Percentiles rank a stretch among this genome's conserved stretches.
Evolutionary conservation across 2,329 filamentous ascomycete genomes (phyloP).

Genomic region (Cladosporium oxysporum): DNA sequence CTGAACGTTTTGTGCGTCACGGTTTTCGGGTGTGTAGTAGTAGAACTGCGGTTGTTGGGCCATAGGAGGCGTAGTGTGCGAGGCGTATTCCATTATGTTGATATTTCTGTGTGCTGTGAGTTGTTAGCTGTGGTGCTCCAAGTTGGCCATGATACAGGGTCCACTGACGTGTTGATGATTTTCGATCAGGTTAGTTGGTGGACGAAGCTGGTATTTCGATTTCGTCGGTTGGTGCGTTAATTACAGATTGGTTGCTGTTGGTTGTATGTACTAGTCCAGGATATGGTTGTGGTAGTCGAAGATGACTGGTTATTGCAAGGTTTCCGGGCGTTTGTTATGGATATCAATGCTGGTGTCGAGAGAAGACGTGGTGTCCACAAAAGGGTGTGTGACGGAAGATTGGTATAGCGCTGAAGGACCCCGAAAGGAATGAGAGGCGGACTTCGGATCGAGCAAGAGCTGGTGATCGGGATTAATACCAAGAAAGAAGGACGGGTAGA

Average conservation of each 20-base stretch:
- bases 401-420: constrained; percentile 24
- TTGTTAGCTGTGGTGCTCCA: constrained; percentile 9
- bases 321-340: constrained; percentile 13
- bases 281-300: constrained; percentile 10
- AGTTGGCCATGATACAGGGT: not conserved
- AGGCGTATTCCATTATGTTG: constrained; percentile 41
- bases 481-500: constrained; percentile 27
- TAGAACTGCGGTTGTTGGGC: constrained; percentile 77
- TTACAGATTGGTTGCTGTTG: constrained; percentile 14
- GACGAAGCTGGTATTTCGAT: constrained; percentile 13
- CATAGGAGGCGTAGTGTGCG: constrained; percentile 54
- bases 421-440: constrained; percentile 24
- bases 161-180: constrained; percentile 18
- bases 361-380: constrained; percentile 13
- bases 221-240: constrained; percentile 12
- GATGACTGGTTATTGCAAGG: constrained; percentile 7
- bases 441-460: constrained; percentile 18
- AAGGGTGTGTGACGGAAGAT: constrained; percentile 16
- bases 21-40: constrained; percentile 75
- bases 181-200: constrained; percentile 12
- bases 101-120: constrained; percentile 11
- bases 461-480: constrained; percentile 25
- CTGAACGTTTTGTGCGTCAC: constrained; percentile 15
- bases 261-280: constrained; percentile 16
- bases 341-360: constrained; percentile 18